Conservation (phyloP, 495 filamentous ascomycete species). For the Lasiosphaeriaceae sp. region DNA sequence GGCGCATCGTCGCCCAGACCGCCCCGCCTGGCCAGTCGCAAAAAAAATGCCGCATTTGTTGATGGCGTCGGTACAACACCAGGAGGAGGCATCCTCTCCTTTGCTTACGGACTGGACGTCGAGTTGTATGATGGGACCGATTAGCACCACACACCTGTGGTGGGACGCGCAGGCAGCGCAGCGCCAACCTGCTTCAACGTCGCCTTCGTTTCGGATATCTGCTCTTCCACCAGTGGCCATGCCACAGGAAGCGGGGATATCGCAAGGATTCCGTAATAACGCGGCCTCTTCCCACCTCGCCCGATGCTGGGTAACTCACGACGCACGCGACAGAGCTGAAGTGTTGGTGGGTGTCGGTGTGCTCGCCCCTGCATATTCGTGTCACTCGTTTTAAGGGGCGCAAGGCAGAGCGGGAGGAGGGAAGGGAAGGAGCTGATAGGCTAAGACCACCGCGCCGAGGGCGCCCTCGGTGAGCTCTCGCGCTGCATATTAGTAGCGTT, state of each 20-base stretch:
- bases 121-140: not conserved
- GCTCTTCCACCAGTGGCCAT: not conserved
- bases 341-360: not conserved
- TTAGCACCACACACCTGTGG: not conserved
- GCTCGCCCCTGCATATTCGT: constrained; percentile 1
- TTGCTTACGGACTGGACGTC: not conserved
- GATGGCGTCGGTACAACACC: not conserved
- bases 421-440: constrained; percentile 1
- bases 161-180: not conserved
- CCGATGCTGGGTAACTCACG: constrained; percentile 1
- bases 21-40: not conserved
- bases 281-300: constrained; percentile 2
- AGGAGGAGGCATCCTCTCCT: not conserved
- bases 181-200: constrained; percentile 1
- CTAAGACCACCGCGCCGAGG: not conserved
- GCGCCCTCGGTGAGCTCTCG: constrained; percentile 1
- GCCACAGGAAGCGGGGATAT: not conserved
- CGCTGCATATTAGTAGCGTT: constrained; percentile 1
- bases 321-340: constrained; percentile 1
- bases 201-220: constrained; percentile 3
- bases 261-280: not conserved
- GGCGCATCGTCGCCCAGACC: constrained; percentile 1
- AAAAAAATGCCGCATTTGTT: constrained; percentile 1
- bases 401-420: not conserved
- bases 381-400: constrained; percentile 1